phyloP scores from a whole-genome alignment of 2,329 filamentous ascomycete genomes.

The Camillea tinctor region DNA sequence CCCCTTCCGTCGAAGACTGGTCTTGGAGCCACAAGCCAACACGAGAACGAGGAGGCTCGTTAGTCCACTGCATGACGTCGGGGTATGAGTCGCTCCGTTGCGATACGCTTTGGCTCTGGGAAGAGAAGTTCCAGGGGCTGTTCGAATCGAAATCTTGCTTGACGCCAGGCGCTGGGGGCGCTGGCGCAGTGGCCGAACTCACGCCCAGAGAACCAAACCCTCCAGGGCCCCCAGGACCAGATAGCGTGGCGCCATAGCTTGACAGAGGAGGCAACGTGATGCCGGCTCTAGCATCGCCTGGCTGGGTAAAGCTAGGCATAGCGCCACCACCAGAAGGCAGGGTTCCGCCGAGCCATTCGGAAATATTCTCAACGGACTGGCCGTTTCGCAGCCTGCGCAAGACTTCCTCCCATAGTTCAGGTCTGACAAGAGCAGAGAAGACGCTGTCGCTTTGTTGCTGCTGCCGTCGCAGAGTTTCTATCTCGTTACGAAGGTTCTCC shows the following conservation, averaged over 20 bases:
- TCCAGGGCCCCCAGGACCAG: conserved; percentile 19
- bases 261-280: conserved; percentile 29
- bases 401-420: conserved; percentile 54
- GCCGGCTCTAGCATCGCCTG: conserved; percentile 25
- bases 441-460: conserved; percentile 56
- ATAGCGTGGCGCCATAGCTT: conserved; percentile 18
- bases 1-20: conserved; percentile 31
- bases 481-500: conserved; percentile 58
- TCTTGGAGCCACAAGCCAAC: conserved; percentile 52
- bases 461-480: conserved; percentile 54
- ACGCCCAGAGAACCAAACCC: conserved; percentile 32
- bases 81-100: conserved; percentile 47
- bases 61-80: conserved; percentile 46
- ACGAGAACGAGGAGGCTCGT: conserved; percentile 44
- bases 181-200: conserved; percentile 33
- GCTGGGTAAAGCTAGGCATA: conserved; percentile 30
- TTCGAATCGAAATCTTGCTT: conserved; percentile 42
- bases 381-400: conserved; percentile 52
- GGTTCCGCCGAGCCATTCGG: conserved; percentile 48
- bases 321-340: conserved; percentile 32
- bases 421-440: conserved; percentile 51
- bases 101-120: conserved; percentile 45
- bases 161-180: conserved; percentile 32
- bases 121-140: conserved; percentile 50
- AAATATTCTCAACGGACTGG: conserved; percentile 54